These are phyloP conservation scores for Zea luxurians DNA, from an alignment of 176 grass and related monocot species.

Conservation along the genomic window DNA sequence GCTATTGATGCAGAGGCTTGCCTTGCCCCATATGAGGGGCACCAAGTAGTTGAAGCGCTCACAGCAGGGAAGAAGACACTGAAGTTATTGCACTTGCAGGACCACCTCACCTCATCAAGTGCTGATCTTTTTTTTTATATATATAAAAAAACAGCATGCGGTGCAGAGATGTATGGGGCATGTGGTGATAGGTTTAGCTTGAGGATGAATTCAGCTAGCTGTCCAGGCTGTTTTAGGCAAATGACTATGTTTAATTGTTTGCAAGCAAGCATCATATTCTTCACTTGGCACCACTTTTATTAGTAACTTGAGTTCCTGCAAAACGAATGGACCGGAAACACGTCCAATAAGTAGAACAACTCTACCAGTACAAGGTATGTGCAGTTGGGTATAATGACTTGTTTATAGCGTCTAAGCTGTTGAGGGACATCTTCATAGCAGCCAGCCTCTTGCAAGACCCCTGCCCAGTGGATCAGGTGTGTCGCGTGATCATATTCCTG, in stretches of 20 bases:
- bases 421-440: slow-evolving; percentile 4
- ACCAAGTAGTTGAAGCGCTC: slow-evolving; percentile 48
- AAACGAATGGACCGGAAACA: background rate
- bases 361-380: background rate
- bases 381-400: background rate
- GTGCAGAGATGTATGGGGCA: slow-evolving; percentile 27
- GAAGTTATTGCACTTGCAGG: slow-evolving; percentile 45
- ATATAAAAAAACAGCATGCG: slow-evolving; percentile 20
- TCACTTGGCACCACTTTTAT: background rate
- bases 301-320: background rate
- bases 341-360: too few relatives aligned
- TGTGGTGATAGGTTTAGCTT: slow-evolving; percentile 21
- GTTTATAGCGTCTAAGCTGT: background rate
- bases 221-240: slow-evolving; percentile 6
- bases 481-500: slow-evolving; percentile 33
- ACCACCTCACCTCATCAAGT: slow-evolving; percentile 49
- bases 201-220: slow-evolving; percentile 4
- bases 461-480: slow-evolving; percentile 40
- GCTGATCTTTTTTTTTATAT: background rate
- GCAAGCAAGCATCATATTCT: background rate
- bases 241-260: background rate
- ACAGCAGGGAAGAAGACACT: slow-evolving; percentile 42
- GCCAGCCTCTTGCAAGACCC: slow-evolving; percentile 10
- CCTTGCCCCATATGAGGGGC: slow-evolving; percentile 49
- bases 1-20: slow-evolving; percentile 43